phyloP scores from a whole-genome alignment of 169 alveolate genomes.

The Plasmodium berghei region DNA sequence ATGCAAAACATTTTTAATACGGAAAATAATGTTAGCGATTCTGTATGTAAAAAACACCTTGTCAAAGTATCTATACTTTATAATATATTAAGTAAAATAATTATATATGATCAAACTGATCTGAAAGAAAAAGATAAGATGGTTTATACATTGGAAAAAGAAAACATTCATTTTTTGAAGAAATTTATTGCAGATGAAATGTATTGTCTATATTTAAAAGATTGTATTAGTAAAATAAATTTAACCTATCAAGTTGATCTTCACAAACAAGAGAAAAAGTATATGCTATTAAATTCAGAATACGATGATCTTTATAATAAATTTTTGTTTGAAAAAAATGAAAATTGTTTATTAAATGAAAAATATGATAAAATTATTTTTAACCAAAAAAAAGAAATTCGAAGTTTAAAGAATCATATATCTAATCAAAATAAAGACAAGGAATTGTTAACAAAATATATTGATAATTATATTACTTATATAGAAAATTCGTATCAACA shows the following conservation, averaged over 20 bases:
- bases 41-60: constrained; percentile 47
- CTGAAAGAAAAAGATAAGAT: constrained; percentile 42
- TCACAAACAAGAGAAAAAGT: constrained; percentile 75
- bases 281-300: constrained; percentile 62
- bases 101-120: constrained; percentile 61
- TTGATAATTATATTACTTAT: constrained; percentile 72
- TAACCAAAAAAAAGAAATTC: constrained; percentile 68
- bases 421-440: constrained; percentile 68
- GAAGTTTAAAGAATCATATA: constrained; percentile 57
- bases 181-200: constrained; percentile 73
- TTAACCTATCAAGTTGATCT: constrained; percentile 73
- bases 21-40: constrained; percentile 66
- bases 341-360: constrained; percentile 68
- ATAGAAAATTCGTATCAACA: constrained; percentile 69
- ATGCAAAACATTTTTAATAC: constrained; percentile 74
- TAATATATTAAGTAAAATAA: constrained; percentile 52
- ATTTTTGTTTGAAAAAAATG: constrained; percentile 58
- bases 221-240: constrained; percentile 75
- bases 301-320: constrained; percentile 66
- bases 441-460: constrained; percentile 70
- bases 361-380: constrained; percentile 67
- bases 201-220: constrained; percentile 67
- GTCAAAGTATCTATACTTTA: constrained; percentile 51
- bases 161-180: constrained; percentile 73
- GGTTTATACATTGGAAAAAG: constrained; percentile 69